Conservation (phyloP, 202 grass and related monocot genomes). For the Zoysia matrella region DNA sequence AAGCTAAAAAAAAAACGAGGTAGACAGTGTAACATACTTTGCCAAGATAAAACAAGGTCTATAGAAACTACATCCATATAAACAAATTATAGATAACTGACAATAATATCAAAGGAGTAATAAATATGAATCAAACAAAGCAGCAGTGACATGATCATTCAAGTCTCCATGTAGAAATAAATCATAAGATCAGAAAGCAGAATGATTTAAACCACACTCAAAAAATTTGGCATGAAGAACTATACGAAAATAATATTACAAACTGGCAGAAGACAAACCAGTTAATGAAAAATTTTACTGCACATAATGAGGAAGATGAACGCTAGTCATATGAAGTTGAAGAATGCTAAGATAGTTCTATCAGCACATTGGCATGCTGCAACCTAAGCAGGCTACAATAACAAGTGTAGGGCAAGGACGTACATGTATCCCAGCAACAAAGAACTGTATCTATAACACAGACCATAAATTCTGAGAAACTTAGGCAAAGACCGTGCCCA, state of each 20-base stretch:
- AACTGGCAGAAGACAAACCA: not conserved
- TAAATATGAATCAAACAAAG: conserved; percentile 10
- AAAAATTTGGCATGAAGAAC: not conserved
- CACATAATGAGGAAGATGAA: not conserved
- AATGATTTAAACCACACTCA: not conserved
- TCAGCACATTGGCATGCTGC: not conserved
- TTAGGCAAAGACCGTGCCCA: not conserved
- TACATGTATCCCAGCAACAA: conserved; percentile 11
- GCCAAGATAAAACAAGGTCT: not conserved
- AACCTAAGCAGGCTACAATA: not conserved
- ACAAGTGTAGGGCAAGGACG: conserved; percentile 11
- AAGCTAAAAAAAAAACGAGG: no score
- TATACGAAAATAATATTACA: not conserved
- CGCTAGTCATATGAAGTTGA: not conserved
- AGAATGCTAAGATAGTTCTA: not conserved
- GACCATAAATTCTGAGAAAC: not conserved
- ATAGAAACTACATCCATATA: not conserved
- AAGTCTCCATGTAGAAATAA: conserved; percentile 16
- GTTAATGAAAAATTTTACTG: not conserved
- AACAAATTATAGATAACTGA: conserved; percentile 14
- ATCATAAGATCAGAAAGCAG: conserved; percentile 11
- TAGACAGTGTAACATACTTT: no score
- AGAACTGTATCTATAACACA: not conserved
- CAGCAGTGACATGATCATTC: not conserved
- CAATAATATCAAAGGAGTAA: conserved; percentile 18